phyloP scores from a whole-genome alignment of 1,139 yeast species.

The Yueomyces sp. region DNA sequence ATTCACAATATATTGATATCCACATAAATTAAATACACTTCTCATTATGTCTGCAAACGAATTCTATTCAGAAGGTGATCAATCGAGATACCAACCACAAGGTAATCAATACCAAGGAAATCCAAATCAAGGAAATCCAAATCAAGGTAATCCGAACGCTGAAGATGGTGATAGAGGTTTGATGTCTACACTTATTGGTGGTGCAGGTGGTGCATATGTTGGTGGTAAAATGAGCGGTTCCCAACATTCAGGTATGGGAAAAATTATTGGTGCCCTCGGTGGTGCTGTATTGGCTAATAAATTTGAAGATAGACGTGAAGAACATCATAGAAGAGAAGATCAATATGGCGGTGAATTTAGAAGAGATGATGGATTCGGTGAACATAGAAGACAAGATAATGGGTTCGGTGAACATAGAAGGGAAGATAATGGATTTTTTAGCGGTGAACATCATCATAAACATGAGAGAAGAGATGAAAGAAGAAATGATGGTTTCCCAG shows the following conservation, averaged over 20 bases:
- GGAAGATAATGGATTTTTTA: neutral
- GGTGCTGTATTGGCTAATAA: slow-evolving; percentile 52
- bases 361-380: neutral
- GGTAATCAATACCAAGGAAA: slow-evolving; percentile 3
- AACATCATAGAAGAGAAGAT: slow-evolving; percentile 13
- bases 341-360: slow-evolving; percentile 5
- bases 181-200: slow-evolving; percentile 43
- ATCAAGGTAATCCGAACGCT: neutral
- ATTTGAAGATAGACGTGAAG: slow-evolving; percentile 31
- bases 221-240: slow-evolving; percentile 28
- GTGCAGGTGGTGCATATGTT: slow-evolving; percentile 43
- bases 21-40: no score
- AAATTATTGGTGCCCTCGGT: slow-evolving; percentile 45
- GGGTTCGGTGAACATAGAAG: neutral
- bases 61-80: slow-evolving; percentile 39
- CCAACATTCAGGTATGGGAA: slow-evolving; percentile 39
- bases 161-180: slow-evolving; percentile 44
- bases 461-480: slow-evolving; percentile 3
- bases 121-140: slow-evolving; percentile 15
- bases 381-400: neutral
- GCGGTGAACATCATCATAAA: slow-evolving; percentile 7
- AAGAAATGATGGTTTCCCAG: slow-evolving; percentile 5
- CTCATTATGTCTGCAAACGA: slow-evolving; percentile 48
- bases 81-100: slow-evolving; percentile 24
- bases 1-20: no score